Evolutionary conservation across 805 yeast genomes (phyloP), one percentile per base, ranked within the genome.

Genomic region (Pichia insulana): DNA sequence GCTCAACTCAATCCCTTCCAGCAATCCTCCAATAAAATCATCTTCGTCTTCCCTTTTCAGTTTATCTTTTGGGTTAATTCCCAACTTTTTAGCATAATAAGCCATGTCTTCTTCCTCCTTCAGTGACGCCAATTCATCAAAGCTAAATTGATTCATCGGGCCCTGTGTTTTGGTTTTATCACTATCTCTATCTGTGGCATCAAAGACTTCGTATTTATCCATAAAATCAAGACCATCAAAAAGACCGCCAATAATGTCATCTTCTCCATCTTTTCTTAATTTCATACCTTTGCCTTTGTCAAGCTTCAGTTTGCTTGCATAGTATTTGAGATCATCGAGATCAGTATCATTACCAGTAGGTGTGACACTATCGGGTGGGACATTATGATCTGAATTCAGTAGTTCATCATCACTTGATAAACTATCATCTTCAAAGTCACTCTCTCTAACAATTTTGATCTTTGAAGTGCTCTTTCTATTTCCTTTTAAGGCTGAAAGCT

Each of bases 81-180:
- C 94, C 13, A 89, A 66, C 54, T 83, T 80, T 49, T 83, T 83
- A 4, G 96, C 90, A 58, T 87, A 89, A 55, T 80, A 86, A 35
- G 71, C 75, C 63, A 84, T 80, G 40, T 89, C 95, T 43, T 75
- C 79, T 45, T 86, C 94, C 53, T 85, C 95, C 50, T 72, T 70
- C 35, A 64, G 63, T 49, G 73, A 54, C 31, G 70, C 58, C 6
- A 71, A 74, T 31, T 66, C 65, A 28, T 78, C 79, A 7, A 69
- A 68, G 2, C 74, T 68, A 7, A 67, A 61, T 10, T 20, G 49
- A 16, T 34, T 34, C 25, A 30, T 20, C 30, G 22, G 17, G 20
- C 26, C 41, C 28, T 27, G 16, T 18, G 30, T 26, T 19, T 36
- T 36, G 19, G 22, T 28, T 25, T 28, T 33, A 10, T n/a, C n/a